phyloP scores from a whole-genome alignment of 805 yeast genomes.

The Zygoascus ofunaensis region DNA sequence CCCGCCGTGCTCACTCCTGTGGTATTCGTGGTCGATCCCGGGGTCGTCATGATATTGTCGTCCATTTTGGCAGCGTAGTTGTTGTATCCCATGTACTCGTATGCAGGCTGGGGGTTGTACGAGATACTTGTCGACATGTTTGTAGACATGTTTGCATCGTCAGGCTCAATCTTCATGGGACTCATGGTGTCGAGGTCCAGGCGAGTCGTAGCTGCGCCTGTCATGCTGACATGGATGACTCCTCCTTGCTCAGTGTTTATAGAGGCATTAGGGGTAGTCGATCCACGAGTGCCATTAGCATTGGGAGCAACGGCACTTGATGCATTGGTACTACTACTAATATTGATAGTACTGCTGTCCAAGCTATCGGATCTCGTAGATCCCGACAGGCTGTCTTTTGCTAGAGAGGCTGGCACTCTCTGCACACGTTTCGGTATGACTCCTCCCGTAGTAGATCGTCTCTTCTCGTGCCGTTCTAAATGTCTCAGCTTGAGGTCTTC shows the following conservation, averaged over 20 bases:
- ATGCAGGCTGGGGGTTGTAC: background rate
- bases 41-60: background rate
- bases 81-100: background rate
- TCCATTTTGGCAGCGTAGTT: background rate
- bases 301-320: background rate
- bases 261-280: background rate
- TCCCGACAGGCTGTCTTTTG: too few species aligned
- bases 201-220: background rate
- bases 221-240: background rate
- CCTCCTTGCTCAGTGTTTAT: background rate
- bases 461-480: slow-evolving; percentile 25
- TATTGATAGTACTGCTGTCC: too few species aligned
- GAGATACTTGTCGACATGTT: background rate
- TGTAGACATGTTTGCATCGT: too few species aligned
- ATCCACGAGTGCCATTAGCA: background rate
- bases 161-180: background rate
- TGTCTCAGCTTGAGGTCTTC: slow-evolving; percentile 29
- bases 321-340: too few species aligned
- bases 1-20: background rate
- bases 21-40: background rate
- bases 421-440: slow-evolving; percentile 3
- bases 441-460: slow-evolving; percentile 6
- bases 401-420: background rate
- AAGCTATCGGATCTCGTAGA: too few species aligned
- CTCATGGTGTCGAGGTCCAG: background rate